These are phyloP conservation scores for Fonsecaea erecta DNA, from an alignment of 2,329 filamentous ascomycete genomes.

Conservation along the genomic window DNA sequence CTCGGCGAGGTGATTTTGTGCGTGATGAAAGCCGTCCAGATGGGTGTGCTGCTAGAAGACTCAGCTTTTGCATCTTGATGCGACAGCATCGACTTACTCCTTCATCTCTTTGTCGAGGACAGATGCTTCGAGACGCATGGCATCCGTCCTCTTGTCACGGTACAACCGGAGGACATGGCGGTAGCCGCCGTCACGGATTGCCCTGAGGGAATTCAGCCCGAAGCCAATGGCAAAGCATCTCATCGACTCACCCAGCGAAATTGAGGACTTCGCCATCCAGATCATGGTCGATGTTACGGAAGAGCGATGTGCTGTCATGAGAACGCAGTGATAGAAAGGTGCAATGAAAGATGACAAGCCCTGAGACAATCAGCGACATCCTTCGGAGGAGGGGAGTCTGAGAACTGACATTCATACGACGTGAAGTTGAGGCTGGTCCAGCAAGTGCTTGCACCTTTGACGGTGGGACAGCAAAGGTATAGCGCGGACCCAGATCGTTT, in stretches of 20 bases:
- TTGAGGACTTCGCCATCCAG: constrained; percentile 54
- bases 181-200: constrained; percentile 58
- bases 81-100: constrained; percentile 43
- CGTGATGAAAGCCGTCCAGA: constrained; percentile 65
- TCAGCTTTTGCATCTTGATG: constrained; percentile 1
- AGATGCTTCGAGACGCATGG: constrained; percentile 62
- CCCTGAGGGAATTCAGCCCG: constrained; percentile 43
- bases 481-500: constrained; percentile 46
- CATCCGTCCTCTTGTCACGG: constrained; percentile 56
- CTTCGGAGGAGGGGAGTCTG: constrained; percentile 13
- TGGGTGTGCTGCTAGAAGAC: constrained; percentile 53
- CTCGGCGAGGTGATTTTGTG: constrained; percentile 51
- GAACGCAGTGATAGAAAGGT: constrained; percentile 62
- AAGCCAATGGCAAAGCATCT: neutral
- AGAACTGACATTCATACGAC: constrained; percentile 56
- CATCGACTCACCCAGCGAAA: constrained; percentile 54
- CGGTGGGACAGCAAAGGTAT: constrained; percentile 45
- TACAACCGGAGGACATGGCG: constrained; percentile 61
- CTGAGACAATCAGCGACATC: constrained; percentile 39
- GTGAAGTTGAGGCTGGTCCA: constrained; percentile 62
- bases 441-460: constrained; percentile 37
- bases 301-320: constrained; percentile 54
- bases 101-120: constrained; percentile 58
- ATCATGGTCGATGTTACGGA: constrained; percentile 52
- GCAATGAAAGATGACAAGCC: constrained; percentile 62